phyloP scores from a whole-genome alignment of 1,284 basidiomycete species.

The Ustilago sp. region DNA sequence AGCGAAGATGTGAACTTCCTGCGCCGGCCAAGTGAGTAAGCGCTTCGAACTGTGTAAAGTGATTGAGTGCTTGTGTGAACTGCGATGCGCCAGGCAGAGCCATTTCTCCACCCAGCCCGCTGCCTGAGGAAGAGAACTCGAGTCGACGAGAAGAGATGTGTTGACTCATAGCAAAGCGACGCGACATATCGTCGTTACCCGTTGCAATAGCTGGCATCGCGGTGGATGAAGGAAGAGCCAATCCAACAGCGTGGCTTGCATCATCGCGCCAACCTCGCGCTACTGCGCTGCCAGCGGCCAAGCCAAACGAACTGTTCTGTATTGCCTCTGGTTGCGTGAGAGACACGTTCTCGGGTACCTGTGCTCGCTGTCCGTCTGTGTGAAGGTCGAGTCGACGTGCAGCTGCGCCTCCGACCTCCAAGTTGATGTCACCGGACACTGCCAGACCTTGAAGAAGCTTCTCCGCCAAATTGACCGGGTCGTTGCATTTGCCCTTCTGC shows the following conservation, averaged over 20 bases:
- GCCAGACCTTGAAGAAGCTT: conserved; percentile 66
- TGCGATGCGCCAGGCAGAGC: conserved; percentile 49
- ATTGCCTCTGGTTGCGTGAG: conserved; percentile 67
- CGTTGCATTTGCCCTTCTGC: conserved; percentile 62
- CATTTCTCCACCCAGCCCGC: conserved; percentile 25
- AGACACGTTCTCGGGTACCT: conserved; percentile 65
- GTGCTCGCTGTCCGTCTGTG: conserved; percentile 63
- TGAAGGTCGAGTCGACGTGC: conserved; percentile 57
- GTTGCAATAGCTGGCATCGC: conserved; percentile 50
- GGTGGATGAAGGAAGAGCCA: conserved; percentile 54
- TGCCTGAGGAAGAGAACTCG: conserved; percentile 40
- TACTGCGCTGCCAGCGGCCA: conserved; percentile 27
- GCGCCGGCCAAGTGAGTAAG: conserved; percentile 37
- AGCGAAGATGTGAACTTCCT: conserved; percentile 50
- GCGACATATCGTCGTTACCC: conserved; percentile 42
- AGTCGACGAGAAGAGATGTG: conserved; percentile 49
- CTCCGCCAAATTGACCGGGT: conserved; percentile 67
- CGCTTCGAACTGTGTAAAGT: conserved; percentile 58
- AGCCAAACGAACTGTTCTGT: conserved; percentile 41
- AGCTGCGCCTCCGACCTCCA: conserved; percentile 31
- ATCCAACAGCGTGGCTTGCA: conserved; percentile 16
- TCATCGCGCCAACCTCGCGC: conserved; percentile 35
- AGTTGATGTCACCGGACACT: conserved; percentile 65
- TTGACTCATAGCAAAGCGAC: conserved; percentile 56
- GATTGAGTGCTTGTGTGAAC: conserved; percentile 64